A percentile compares a stretch with the other conserved stretches of the same genome.
Evolutionary conservation across 768 basidiomycete genomes (phyloP).

Genomic region (Russula olivacea): DNA sequence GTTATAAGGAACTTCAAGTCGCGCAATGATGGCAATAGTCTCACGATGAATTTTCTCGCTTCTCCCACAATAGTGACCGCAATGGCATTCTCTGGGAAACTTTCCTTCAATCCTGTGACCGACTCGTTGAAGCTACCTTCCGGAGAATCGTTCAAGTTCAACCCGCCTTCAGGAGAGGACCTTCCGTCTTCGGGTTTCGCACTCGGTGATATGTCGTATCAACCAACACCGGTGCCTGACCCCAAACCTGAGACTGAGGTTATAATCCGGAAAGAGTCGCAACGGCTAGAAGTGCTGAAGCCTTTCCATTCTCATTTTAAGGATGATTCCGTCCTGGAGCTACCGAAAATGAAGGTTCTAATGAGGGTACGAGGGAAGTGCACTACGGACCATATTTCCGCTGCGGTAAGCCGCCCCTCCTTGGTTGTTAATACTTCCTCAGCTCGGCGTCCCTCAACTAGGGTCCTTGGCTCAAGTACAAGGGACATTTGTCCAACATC

Average conservation of each 20-base stretch:
- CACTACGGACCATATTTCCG: constrained; percentile 98
- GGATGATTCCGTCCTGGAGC: constrained; percentile 53
- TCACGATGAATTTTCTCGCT: constrained; percentile 97
- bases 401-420: constrained; percentile 53
- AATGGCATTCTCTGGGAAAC: constrained; percentile 90
- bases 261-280: constrained; percentile 69
- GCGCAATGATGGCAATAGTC: constrained; percentile 90
- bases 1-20: constrained; percentile 74
- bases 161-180: constrained; percentile 76
- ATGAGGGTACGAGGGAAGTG: constrained; percentile 97
- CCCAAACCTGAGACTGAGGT: constrained; percentile 75
- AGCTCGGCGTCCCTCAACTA: constrained; percentile 29
- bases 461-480: constrained; percentile 99
- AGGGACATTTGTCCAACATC: constrained; percentile 93
- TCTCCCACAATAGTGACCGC: constrained; percentile 97
- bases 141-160: constrained; percentile 78
- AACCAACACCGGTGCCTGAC: constrained; percentile 66
- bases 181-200: constrained; percentile 82
- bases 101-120: constrained; percentile 89
- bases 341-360: constrained; percentile 76
- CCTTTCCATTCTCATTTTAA: constrained; percentile 81
- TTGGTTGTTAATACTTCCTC: neutral
- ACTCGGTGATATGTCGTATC: constrained; percentile 63
- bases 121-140: constrained; percentile 63
- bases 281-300: constrained; percentile 78